These are phyloP conservation scores for Peterozyma toletana DNA, from an alignment of 805 yeast genomes.

Conservation along the genomic window DNA sequence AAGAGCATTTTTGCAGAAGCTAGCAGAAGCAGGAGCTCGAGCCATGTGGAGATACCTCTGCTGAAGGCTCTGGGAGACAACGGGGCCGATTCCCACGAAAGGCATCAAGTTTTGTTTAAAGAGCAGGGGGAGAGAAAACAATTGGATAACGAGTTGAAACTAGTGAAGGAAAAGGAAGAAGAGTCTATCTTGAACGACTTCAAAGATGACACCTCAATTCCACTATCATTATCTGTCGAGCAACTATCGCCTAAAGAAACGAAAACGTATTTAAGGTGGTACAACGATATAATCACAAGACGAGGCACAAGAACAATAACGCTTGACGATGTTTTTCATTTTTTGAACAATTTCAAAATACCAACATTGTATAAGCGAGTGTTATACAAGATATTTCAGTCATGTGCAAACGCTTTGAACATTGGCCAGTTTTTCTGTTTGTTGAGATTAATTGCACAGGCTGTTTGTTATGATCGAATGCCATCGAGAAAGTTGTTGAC, in stretches of 20 bases:
- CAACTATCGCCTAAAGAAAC: constrained; percentile 74
- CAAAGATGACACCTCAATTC: constrained; percentile 36
- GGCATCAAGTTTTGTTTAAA: no score
- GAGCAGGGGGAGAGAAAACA: no score
- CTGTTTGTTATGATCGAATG: constrained; percentile 39
- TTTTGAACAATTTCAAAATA: constrained; percentile 71
- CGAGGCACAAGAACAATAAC: constrained; percentile 61
- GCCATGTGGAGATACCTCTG: no score
- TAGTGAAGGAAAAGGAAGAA: background rate
- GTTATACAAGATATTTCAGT: constrained; percentile 43
- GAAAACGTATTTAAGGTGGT: constrained; percentile 89
- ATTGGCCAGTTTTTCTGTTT: constrained; percentile 90
- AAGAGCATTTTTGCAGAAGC: no score
- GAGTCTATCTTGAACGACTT: constrained; percentile 1
- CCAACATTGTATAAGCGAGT: constrained; percentile 40
- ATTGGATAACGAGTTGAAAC: background rate
- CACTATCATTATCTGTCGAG: constrained; percentile 55
- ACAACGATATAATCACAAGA: constrained; percentile 71
- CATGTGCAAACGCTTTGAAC: constrained; percentile 52
- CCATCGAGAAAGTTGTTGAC: constrained; percentile 49
- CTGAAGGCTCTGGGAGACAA: no score
- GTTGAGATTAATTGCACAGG: constrained; percentile 71
- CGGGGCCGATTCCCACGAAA: no score
- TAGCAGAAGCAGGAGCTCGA: no score
- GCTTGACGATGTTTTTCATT: constrained; percentile 70